Evolutionary conservation across 495 filamentous ascomycete genomes (phyloP).

Genomic region (Trichoderma asperelloides): DNA sequence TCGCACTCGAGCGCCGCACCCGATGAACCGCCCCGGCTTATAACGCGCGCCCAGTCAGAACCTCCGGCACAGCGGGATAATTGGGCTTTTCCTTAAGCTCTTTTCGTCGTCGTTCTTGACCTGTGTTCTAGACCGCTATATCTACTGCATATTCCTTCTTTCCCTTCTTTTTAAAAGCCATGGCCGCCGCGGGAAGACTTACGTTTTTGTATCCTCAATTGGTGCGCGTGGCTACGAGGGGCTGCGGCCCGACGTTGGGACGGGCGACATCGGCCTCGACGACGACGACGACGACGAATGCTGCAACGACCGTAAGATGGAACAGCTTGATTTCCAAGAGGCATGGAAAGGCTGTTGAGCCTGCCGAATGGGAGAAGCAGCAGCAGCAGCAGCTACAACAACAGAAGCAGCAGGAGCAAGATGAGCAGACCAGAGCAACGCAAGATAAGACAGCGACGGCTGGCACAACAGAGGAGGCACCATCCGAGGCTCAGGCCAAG

Average conservation of each 20-base stretch:
- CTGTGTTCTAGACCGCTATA: background rate
- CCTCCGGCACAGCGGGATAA: background rate
- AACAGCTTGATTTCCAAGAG: conserved; percentile 33
- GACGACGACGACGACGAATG: background rate
- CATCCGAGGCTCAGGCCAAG: background rate
- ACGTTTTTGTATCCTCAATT: background rate
- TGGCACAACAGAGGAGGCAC: background rate
- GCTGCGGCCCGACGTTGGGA: background rate
- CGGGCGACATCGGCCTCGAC: background rate
- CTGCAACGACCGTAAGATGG: background rate
- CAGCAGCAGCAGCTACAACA: background rate
- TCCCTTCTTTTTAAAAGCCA: background rate
- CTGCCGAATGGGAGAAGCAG: conserved; percentile 16
- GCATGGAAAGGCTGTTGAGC: conserved; percentile 60
- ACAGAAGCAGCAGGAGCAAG: conserved; percentile 11
- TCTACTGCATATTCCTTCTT: background rate
- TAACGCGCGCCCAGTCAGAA: background rate
- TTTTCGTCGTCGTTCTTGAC: background rate
- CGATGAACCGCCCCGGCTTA: background rate
- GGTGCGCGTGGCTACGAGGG: background rate
- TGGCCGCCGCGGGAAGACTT: conserved; percentile 1
- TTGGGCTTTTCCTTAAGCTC: background rate
- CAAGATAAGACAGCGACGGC: background rate
- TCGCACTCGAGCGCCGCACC: background rate
- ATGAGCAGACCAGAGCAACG: background rate